Conservation (phyloP, 2,329 filamentous ascomycete genomes). For the Penicillium vulpinum region DNA sequence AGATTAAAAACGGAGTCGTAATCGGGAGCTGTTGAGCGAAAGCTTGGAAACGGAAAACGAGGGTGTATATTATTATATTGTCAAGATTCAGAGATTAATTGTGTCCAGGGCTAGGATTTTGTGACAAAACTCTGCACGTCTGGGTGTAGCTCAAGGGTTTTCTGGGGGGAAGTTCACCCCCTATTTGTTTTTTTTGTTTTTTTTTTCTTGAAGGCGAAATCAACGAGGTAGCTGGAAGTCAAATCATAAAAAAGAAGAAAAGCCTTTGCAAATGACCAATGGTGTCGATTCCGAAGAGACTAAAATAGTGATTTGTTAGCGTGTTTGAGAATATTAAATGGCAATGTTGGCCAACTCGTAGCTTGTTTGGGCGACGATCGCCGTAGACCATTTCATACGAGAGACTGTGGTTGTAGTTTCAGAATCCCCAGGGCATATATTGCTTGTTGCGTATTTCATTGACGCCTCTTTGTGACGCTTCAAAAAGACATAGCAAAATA, state of each 20-base stretch:
- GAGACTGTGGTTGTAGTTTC: slow-evolving; percentile 21
- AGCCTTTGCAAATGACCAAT: slow-evolving; percentile 15
- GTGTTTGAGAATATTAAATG: slow-evolving; percentile 19
- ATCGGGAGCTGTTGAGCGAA: too few species aligned
- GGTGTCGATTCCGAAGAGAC: slow-evolving; percentile 1
- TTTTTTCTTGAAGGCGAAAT: too few species aligned
- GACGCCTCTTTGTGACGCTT: not conserved
- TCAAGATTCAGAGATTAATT: not conserved
- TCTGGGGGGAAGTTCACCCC: slow-evolving; percentile 5
- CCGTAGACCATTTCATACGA: slow-evolving; percentile 23
- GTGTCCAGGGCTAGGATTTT: slow-evolving; percentile 24
- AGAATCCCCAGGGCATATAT: slow-evolving; percentile 14
- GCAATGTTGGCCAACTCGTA: slow-evolving; percentile 13
- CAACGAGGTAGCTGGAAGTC: not conserved
- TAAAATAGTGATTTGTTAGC: slow-evolving; percentile 20
- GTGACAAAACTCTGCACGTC: slow-evolving; percentile 10
- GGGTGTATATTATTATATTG: too few species aligned
- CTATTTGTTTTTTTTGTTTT: slow-evolving; percentile 1
- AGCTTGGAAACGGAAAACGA: slow-evolving; percentile 12
- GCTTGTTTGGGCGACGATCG: slow-evolving; percentile 24
- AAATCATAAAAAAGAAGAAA: slow-evolving; percentile 5
- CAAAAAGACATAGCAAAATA: not conserved
- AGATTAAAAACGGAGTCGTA: slow-evolving; percentile 3
- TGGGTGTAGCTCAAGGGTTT: slow-evolving; percentile 6
- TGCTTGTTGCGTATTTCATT: not conserved